Percentiles rank a stretch among this genome's conserved stretches.
phyloP scores from a whole-genome alignment of 129 eudicot genomes.

The Helianthus tuberosus region DNA sequence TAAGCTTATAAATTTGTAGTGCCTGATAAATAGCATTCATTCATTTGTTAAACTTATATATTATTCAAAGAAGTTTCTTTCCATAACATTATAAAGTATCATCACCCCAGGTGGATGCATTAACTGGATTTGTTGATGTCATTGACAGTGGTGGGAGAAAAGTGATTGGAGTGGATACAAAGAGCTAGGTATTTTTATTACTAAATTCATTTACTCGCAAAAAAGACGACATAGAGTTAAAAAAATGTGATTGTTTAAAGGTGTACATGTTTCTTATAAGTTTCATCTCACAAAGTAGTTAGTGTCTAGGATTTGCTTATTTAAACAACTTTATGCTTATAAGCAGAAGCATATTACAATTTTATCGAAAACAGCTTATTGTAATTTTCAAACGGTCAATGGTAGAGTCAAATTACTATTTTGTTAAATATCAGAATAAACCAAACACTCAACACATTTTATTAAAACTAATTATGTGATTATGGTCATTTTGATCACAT shows the following conservation, averaged over 20 bases:
- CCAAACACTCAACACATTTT: too few relatives aligned
- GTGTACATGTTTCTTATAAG: not conserved
- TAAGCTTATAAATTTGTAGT: not conserved
- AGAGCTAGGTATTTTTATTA: conserved; percentile 74
- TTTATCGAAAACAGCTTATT: too few relatives aligned
- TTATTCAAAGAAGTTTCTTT: conserved; percentile 11
- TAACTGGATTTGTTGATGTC: conserved; percentile 91
- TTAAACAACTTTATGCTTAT: not conserved
- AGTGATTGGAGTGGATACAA: conserved; percentile 99
- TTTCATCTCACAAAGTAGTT: not conserved
- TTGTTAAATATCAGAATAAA: too few relatives aligned
- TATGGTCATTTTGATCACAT: not conserved
- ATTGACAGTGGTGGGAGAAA: conserved; percentile 99
- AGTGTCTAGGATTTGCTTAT: not conserved
- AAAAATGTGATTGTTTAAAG: not conserved
- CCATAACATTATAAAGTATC: conserved; percentile 44
- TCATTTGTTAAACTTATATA: not conserved
- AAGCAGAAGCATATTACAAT: not conserved
- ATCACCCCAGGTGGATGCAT: conserved; percentile 88
- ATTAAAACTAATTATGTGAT: not conserved
- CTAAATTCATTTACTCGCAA: not conserved
- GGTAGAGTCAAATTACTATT: too few relatives aligned
- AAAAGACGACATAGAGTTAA: not conserved
- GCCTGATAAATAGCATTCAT: not conserved
- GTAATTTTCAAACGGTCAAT: too few relatives aligned